These are phyloP conservation scores for Fusarium circinatum DNA, from an alignment of 2,329 filamentous ascomycete species.

Conservation along the genomic window DNA sequence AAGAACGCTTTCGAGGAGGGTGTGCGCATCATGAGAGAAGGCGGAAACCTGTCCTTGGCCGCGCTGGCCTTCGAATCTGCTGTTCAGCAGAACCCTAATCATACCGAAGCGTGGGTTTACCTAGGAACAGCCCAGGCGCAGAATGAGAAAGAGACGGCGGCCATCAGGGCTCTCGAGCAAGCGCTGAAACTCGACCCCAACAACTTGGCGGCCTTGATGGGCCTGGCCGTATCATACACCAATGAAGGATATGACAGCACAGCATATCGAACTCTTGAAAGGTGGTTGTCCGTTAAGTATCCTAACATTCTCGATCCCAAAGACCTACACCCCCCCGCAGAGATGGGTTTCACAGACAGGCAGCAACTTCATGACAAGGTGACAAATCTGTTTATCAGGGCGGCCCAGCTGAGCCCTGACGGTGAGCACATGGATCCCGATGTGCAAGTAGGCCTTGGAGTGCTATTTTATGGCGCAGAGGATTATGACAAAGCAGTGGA, in stretches of 20 bases:
- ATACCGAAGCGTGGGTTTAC: conserved; percentile 93
- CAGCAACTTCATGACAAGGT: conserved; percentile 90
- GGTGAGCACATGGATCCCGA: conserved; percentile 98
- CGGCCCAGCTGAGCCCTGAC: conserved; percentile 89
- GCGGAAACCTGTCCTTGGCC: conserved; percentile 92
- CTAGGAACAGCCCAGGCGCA: conserved; percentile 94
- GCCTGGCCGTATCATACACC: conserved; percentile 94
- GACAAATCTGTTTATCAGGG: conserved; percentile 88
- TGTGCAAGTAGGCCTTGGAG: conserved; percentile 95
- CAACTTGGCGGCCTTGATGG: conserved; percentile 92
- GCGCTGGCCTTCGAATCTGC: conserved; percentile 96
- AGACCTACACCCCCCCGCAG: conserved; percentile 77
- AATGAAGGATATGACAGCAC: conserved; percentile 99
- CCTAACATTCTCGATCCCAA: conserved; percentile 80
- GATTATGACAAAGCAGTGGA: conserved; percentile 99
- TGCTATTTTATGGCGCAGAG: conserved; percentile 97
- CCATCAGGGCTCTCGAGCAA: conserved; percentile 92
- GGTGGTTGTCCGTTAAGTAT: conserved; percentile 97
- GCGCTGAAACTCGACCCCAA: conserved; percentile 87
- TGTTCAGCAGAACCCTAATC: conserved; percentile 86
- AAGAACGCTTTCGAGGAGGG: conserved; percentile 92
- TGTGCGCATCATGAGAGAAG: conserved; percentile 89
- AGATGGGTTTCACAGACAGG: conserved; percentile 94
- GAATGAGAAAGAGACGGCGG: conserved; percentile 97
- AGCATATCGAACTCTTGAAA: conserved; percentile 93